A percentile compares a stretch with the other conserved stretches of the same genome.
Conservation (phyloP, 176 grass and related monocot genomes). For the Zoysia pacifica region DNA sequence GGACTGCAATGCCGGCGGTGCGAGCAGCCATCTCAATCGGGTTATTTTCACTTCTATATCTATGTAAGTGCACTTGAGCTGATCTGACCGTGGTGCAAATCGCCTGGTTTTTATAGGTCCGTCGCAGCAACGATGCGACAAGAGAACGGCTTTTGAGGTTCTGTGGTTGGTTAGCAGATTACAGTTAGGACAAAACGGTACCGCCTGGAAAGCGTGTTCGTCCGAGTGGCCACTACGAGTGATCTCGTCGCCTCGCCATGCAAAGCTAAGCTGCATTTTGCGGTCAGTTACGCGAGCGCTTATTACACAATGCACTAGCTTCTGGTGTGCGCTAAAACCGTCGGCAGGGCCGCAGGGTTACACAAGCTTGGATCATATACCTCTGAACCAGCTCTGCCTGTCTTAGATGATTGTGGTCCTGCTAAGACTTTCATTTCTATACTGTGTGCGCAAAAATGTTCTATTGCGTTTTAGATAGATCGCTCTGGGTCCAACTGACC, state of each 20-base stretch:
- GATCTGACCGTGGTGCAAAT: not conserved
- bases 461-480: too few species aligned
- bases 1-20: slow-evolving; percentile 28
- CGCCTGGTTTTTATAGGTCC: slow-evolving; percentile 26
- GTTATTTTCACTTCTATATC: not conserved
- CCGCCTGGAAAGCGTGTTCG: not conserved
- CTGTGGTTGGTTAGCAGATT: not conserved
- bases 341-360: not conserved
- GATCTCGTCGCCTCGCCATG: not conserved
- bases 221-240: slow-evolving; percentile 35
- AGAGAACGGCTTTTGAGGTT: not conserved
- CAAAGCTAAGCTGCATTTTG: slow-evolving; percentile 10
- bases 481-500: too few species aligned
- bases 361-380: not conserved
- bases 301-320: not conserved
- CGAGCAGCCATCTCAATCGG: slow-evolving; percentile 28
- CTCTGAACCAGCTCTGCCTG: not conserved
- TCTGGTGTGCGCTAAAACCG: not conserved
- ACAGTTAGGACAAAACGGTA: not conserved
- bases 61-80: not conserved
- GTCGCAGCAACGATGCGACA: not conserved
- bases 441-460: too few species aligned
- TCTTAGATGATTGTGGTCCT: too few species aligned
- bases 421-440: too few species aligned
- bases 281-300: not conserved